phyloP scores from a whole-genome alignment of 306 rosid genomes.

The Canavalia gladiata region DNA sequence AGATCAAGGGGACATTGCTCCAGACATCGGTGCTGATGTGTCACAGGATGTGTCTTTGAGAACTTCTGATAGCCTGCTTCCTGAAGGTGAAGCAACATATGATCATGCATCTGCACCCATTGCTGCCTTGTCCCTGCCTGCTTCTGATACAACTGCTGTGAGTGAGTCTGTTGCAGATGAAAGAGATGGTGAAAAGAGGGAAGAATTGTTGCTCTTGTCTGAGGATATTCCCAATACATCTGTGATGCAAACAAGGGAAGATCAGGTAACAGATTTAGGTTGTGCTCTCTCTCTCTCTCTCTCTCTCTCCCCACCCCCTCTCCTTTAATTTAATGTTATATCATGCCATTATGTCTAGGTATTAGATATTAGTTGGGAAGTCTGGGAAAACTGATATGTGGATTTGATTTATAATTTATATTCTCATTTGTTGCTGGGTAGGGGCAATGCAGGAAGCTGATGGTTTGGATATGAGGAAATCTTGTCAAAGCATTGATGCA shows the following conservation, averaged over 20 bases:
- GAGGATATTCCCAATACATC: slow-evolving; percentile 51
- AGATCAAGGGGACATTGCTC: slow-evolving; percentile 50
- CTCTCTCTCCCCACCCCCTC: slow-evolving; percentile 6
- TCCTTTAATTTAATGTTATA: slow-evolving; percentile 39
- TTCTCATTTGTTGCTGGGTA: slow-evolving; percentile 88
- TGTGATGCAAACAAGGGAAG: slow-evolving; percentile 69
- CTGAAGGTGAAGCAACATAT: slow-evolving; percentile 50
- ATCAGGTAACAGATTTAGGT: slow-evolving; percentile 96
- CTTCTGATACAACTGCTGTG: slow-evolving; percentile 49
- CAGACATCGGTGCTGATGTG: slow-evolving; percentile 45
- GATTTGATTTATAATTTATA: slow-evolving; percentile 70
- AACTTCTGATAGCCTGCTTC: slow-evolving; percentile 52
- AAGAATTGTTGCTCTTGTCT: slow-evolving; percentile 42
- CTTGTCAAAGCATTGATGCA: slow-evolving; percentile 53
- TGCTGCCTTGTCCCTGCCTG: slow-evolving; percentile 45
- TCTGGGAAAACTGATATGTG: slow-evolving; percentile 47
- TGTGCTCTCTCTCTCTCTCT: slow-evolving; percentile 73
- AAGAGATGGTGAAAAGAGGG: slow-evolving; percentile 50
- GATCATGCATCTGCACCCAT: slow-evolving; percentile 48
- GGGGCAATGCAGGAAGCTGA: slow-evolving; percentile 94
- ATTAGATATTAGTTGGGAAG: slow-evolving; percentile 43
- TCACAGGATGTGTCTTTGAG: slow-evolving; percentile 38
- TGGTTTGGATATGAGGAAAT: slow-evolving; percentile 61
- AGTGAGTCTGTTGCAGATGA: slow-evolving; percentile 41
- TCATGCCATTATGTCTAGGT: slow-evolving; percentile 14